phyloP scores from a whole-genome alignment of 345 rosid genomes.

The Trapa incisa region DNA sequence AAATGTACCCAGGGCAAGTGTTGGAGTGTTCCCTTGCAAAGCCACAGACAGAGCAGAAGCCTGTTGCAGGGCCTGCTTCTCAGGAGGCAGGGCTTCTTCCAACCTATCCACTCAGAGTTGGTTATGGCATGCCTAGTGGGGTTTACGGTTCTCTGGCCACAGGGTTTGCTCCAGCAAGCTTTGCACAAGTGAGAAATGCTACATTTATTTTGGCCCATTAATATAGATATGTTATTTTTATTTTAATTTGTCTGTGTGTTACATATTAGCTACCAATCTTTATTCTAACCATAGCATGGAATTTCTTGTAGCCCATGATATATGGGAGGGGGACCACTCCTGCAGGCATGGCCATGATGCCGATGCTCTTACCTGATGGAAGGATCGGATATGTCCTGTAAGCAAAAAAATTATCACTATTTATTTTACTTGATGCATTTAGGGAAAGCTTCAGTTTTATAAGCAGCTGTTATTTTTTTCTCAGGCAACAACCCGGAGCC shows the following conservation, averaged over 20 bases:
- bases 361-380: constrained; percentile 93
- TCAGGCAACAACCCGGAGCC: constrained; percentile 78
- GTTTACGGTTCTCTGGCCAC: constrained; percentile 46
- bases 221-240: neutral
- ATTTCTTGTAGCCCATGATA: constrained; percentile 58
- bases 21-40: constrained; percentile 91
- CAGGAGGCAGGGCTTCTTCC: constrained; percentile 57
- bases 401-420: constrained; percentile 19
- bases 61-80: constrained; percentile 30
- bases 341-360: constrained; percentile 93
- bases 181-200: constrained; percentile 48
- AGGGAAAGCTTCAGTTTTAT: neutral
- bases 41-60: constrained; percentile 81
- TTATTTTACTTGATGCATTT: neutral
- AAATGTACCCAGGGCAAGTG: constrained; percentile 42
- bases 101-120: constrained; percentile 50
- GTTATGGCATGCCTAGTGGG: constrained; percentile 64
- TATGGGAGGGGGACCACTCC: constrained; percentile 70
- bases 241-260: too few species aligned
- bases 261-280: neutral
- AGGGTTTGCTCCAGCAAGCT: constrained; percentile 58
- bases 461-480: neutral
- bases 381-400: constrained; percentile 91
- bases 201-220: neutral
- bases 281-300: constrained; percentile 4